phyloP scores from a whole-genome alignment of 2,329 filamentous ascomycete genomes.

The Penicillium italicum region DNA sequence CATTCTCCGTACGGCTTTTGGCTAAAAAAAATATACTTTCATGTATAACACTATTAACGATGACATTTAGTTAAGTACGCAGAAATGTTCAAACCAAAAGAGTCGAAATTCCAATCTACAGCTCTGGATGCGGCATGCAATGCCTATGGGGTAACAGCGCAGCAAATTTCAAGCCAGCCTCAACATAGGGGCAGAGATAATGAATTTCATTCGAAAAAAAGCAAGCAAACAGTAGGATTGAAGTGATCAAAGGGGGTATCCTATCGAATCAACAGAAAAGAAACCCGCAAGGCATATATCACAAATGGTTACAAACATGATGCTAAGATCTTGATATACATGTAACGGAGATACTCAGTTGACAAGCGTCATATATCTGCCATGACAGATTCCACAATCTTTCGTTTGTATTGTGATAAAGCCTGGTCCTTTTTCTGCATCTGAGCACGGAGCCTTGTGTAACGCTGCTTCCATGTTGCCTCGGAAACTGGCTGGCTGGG shows the following conservation, averaged over 20 bases:
- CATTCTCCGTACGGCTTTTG: neutral
- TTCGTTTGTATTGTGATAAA: slow-evolving; percentile 41
- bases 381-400: slow-evolving; percentile 45
- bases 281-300: neutral
- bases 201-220: neutral
- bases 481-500: slow-evolving; percentile 23
- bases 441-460: slow-evolving; percentile 37
- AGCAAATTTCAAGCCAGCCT: neutral
- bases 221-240: neutral
- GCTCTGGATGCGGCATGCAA: neutral
- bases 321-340: neutral
- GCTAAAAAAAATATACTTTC: neutral
- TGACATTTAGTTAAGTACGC: neutral
- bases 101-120: neutral
- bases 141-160: neutral
- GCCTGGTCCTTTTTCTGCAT: slow-evolving; percentile 40
- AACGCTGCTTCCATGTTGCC: slow-evolving; percentile 41
- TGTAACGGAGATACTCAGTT: neutral
- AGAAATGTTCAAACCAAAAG: neutral
- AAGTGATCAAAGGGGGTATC: slow-evolving; percentile 4
- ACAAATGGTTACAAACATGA: neutral
- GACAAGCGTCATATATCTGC: slow-evolving; percentile 31
- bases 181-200: neutral
- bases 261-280: neutral
- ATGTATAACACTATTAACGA: neutral